Percentiles rank a stretch among this genome's conserved stretches.
These are phyloP conservation scores for Alternaria sp. DNA, from an alignment of 2,329 filamentous ascomycete species.

Conservation along the genomic window DNA sequence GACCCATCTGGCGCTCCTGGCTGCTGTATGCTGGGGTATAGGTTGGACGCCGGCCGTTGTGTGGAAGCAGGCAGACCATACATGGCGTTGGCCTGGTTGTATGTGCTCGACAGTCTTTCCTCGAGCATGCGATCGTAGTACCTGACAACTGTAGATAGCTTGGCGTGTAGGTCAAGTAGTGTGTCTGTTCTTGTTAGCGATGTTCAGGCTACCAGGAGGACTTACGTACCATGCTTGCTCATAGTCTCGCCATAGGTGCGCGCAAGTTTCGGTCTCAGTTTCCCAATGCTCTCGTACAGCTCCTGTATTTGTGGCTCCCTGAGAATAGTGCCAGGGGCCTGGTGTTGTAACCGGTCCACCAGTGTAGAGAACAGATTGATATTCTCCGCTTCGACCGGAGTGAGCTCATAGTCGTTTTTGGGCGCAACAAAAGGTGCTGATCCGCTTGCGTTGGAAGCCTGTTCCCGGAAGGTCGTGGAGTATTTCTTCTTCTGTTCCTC, in stretches of 20 bases:
- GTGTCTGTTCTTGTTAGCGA: conserved; percentile 71
- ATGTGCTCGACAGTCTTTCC: conserved; percentile 91
- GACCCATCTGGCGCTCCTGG: conserved; percentile 49
- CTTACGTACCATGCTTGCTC: conserved; percentile 89
- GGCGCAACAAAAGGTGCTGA: conserved; percentile 64
- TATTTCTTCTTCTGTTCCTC: conserved; percentile 97
- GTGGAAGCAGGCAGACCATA: conserved; percentile 48
- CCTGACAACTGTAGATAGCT: conserved; percentile 92
- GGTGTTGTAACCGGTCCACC: conserved; percentile 92
- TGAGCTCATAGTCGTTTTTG: conserved; percentile 94
- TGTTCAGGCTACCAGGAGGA: not conserved
- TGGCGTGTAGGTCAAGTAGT: conserved; percentile 90
- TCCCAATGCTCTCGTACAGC: conserved; percentile 96
- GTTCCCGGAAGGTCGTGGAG: conserved; percentile 82
- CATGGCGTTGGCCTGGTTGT: conserved; percentile 73
- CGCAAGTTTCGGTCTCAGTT: conserved; percentile 89
- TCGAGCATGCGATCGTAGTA: conserved; percentile 99
- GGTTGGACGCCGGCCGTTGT: conserved; percentile 61
- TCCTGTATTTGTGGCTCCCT: conserved; percentile 98
- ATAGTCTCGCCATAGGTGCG: conserved; percentile 98
- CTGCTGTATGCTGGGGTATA: conserved; percentile 73
- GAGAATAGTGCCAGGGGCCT: conserved; percentile 94
- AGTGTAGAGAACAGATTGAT: conserved; percentile 96
- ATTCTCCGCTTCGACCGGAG: conserved; percentile 92
- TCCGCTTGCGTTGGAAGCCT: conserved; percentile 66